Conservation (phyloP, 352 stramenopile genomes). For the Halophytophthora batemanensis region DNA sequence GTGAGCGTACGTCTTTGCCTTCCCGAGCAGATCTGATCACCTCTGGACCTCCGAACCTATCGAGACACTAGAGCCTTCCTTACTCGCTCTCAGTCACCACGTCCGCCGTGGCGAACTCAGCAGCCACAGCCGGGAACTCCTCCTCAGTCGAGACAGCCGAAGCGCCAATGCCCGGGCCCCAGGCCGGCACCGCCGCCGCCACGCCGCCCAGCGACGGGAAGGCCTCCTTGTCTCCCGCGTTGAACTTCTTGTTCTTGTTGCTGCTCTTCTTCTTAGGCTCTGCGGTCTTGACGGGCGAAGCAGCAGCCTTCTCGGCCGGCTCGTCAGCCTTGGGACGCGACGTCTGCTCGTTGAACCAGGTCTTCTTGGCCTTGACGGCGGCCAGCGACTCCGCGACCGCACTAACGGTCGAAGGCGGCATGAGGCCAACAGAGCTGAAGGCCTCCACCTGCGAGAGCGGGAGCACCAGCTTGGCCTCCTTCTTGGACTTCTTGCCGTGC, state of each 20-base stretch:
- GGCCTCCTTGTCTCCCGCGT: constrained; percentile 66
- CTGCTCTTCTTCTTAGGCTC: constrained; percentile 54
- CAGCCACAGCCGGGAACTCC: constrained; percentile 31
- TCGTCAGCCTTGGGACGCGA: constrained; percentile 42
- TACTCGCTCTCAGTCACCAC: constrained; percentile 44
- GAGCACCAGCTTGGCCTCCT: constrained; percentile 72
- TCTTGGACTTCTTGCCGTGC: constrained; percentile 73
- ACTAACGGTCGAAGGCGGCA: constrained; percentile 84
- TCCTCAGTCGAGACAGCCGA: constrained; percentile 29
- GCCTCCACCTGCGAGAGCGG: constrained; percentile 81
- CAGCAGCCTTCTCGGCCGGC: constrained; percentile 12
- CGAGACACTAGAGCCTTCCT: constrained; percentile 1
- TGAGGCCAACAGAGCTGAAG: constrained; percentile 91
- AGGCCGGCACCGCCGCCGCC: constrained; percentile 37
- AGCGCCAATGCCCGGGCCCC: constrained; percentile 57
- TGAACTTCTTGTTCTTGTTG: constrained; percentile 87
- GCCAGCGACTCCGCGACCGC: constrained; percentile 86
- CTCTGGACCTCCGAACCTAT: too few species aligned
- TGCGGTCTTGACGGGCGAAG: constrained; percentile 24
- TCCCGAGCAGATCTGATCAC: too few species aligned
- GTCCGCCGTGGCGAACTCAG: constrained; percentile 39
- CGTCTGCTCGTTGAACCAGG: constrained; percentile 78
- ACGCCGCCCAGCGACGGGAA: constrained; percentile 77
- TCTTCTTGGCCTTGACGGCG: constrained; percentile 96
- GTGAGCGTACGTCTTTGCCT: too few species aligned